phyloP scores from a whole-genome alignment of 106 monocot species.

The Platanthera zijinensis region DNA sequence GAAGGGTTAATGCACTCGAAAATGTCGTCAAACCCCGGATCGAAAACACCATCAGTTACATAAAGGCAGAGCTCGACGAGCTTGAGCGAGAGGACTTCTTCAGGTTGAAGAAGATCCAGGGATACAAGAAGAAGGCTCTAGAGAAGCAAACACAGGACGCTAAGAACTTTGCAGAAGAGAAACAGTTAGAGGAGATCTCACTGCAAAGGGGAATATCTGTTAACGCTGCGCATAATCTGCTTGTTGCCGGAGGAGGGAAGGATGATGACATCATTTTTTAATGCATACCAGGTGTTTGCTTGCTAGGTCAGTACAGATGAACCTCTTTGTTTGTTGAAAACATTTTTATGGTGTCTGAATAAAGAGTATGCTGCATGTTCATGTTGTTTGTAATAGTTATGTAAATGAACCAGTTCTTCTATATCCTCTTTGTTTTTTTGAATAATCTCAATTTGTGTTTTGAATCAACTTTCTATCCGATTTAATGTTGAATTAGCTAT shows the following conservation, averaged over 20 bases:
- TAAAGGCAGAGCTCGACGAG: conserved; percentile 86
- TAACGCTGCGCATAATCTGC: conserved; percentile 35
- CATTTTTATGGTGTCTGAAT: no score
- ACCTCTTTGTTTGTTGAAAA: no score
- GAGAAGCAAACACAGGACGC: conserved; percentile 49
- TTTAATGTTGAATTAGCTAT: no score
- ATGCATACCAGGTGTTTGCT: conserved; percentile 1
- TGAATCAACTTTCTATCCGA: no score
- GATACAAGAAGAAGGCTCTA: conserved; percentile 71
- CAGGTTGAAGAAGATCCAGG: conserved; percentile 87
- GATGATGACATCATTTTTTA: conserved; percentile 88
- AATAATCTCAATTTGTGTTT: no score
- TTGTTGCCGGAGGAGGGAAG: conserved; percentile 41
- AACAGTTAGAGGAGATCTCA: neutral
- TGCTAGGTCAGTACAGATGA: no score
- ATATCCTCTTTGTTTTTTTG: no score
- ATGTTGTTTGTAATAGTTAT: no score
- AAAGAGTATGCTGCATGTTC: no score
- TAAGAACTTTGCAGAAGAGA: conserved; percentile 35
- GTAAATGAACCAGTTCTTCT: no score
- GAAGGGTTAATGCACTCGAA: conserved; percentile 87
- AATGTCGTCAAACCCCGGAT: conserved; percentile 83
- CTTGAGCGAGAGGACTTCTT: conserved; percentile 95
- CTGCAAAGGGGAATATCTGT: conserved; percentile 53
- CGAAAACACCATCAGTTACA: conserved; percentile 89